These are phyloP conservation scores for Zymoseptoria pseudotritici DNA, from an alignment of 2,329 filamentous ascomycete species.

Conservation along the genomic window DNA sequence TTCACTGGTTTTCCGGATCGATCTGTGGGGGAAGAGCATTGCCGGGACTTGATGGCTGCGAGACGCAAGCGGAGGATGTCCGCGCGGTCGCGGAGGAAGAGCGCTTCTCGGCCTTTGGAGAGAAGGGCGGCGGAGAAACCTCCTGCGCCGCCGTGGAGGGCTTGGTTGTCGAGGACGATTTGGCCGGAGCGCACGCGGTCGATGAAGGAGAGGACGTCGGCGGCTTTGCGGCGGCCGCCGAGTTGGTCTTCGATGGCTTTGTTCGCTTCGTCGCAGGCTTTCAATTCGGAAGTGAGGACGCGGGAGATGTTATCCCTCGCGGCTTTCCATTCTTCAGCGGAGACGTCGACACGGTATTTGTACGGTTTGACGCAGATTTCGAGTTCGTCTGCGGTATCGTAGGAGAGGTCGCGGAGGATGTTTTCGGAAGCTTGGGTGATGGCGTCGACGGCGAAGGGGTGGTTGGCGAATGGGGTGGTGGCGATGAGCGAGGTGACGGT, in stretches of 20 bases:
- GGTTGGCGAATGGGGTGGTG: constrained; percentile 75
- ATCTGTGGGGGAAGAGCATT: constrained; percentile 64
- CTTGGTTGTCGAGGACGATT: constrained; percentile 74
- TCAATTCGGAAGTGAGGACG: constrained; percentile 80
- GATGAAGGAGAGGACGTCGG: constrained; percentile 83
- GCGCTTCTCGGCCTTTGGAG: constrained; percentile 73
- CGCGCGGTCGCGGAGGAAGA: constrained; percentile 86
- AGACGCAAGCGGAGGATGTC: constrained; percentile 88
- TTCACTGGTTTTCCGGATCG: constrained; percentile 53
- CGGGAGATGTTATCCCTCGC: constrained; percentile 74
- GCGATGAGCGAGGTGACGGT: constrained; percentile 73
- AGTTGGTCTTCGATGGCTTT: constrained; percentile 68
- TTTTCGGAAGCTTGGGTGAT: constrained; percentile 84
- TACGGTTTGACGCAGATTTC: constrained; percentile 99
- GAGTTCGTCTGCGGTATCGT: constrained; percentile 94
- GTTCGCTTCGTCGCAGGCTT: constrained; percentile 71
- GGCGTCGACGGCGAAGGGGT: constrained; percentile 87
- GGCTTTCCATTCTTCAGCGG: constrained; percentile 78
- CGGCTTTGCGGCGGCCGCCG: constrained; percentile 75
- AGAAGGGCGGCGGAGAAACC: constrained; percentile 86
- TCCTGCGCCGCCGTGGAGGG: constrained; percentile 65
- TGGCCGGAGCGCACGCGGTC: constrained; percentile 85
- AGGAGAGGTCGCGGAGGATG: constrained; percentile 89
- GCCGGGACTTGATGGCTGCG: constrained; percentile 78
- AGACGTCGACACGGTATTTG: constrained; percentile 95